These are phyloP conservation scores for Leccinum barrowsii DNA, from an alignment of 768 basidiomycete species.

Conservation along the genomic window DNA sequence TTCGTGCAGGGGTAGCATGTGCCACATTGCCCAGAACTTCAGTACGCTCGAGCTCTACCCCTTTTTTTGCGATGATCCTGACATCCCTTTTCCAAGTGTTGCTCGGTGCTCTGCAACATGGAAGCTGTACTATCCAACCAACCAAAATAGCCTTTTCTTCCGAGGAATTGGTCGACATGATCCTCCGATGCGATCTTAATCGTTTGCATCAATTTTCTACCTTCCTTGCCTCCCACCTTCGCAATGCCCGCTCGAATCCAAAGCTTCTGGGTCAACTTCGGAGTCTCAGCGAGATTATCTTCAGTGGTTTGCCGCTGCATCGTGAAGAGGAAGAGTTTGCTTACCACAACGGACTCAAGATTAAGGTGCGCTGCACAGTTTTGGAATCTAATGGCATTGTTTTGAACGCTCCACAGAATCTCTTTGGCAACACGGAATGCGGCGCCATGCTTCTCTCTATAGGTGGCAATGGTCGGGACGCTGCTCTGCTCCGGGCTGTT, in stretches of 20 bases:
- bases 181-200: constrained; percentile 62
- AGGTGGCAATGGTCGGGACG: constrained; percentile 49
- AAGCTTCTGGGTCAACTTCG: constrained; percentile 56
- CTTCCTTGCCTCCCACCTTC: constrained; percentile 64
- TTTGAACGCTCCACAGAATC: constrained; percentile 47
- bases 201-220: constrained; percentile 73
- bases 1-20: constrained; percentile 70
- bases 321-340: constrained; percentile 74
- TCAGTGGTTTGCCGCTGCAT: constrained; percentile 60
- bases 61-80: constrained; percentile 20
- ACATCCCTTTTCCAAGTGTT: constrained; percentile 43
- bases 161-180: constrained; percentile 70
- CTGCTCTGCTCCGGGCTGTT: constrained; percentile 53
- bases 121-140: constrained; percentile 69
- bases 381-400: constrained; percentile 12
- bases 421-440: constrained; percentile 81
- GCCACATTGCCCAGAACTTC: constrained; percentile 75
- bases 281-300: constrained; percentile 60
- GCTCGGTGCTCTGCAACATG: constrained; percentile 67
- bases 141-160: constrained; percentile 62
- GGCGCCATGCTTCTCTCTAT: constrained; percentile 66
- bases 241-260: constrained; percentile 54
- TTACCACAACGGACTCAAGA: constrained; percentile 54
- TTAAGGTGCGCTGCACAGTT: constrained; percentile 47
- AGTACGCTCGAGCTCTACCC: constrained; percentile 44